phyloP scores from a whole-genome alignment of 768 basidiomycete genomes.

The Tricholoma sp. region DNA sequence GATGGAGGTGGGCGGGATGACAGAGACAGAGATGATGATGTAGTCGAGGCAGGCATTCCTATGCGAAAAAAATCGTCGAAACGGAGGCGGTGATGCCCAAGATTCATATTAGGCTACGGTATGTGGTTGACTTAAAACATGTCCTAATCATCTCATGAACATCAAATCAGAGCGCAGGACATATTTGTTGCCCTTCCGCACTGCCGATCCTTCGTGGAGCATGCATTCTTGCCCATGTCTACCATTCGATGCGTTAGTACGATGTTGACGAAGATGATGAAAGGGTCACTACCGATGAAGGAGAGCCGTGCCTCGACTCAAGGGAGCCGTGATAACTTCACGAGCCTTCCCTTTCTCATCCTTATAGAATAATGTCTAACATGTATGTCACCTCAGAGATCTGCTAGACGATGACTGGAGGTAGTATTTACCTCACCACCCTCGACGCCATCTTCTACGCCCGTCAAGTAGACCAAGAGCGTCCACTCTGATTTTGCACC shows the following conservation, averaged over 20 bases:
- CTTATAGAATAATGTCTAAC: slow-evolving; percentile 66
- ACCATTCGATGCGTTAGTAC: background rate
- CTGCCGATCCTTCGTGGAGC: slow-evolving; percentile 66
- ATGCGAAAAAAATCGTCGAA: slow-evolving; percentile 49
- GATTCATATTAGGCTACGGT: background rate
- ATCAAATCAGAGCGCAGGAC: slow-evolving; percentile 69
- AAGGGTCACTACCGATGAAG: slow-evolving; percentile 49
- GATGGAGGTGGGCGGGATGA: slow-evolving; percentile 58
- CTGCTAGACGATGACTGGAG: background rate
- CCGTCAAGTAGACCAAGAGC: slow-evolving; percentile 61
- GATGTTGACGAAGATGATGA: background rate
- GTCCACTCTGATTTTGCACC: slow-evolving; percentile 76
- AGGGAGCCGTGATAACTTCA: slow-evolving; percentile 45
- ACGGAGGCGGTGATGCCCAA: slow-evolving; percentile 28
- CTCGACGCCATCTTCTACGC: slow-evolving; percentile 65
- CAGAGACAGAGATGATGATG: slow-evolving; percentile 88
- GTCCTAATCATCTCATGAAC: slow-evolving; percentile 33
- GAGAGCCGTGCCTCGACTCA: slow-evolving; percentile 59
- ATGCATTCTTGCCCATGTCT: slow-evolving; percentile 73
- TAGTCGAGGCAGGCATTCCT: slow-evolving; percentile 88
- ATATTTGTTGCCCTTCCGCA: slow-evolving; percentile 62
- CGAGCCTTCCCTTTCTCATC: slow-evolving; percentile 44
- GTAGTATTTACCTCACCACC: slow-evolving; percentile 53
- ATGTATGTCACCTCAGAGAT: background rate
- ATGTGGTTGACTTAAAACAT: background rate